Percentiles rank a stretch among this genome's conserved stretches.
Conservation (phyloP, 768 basidiomycete genomes). For the Boletus pseudopeckii region DNA sequence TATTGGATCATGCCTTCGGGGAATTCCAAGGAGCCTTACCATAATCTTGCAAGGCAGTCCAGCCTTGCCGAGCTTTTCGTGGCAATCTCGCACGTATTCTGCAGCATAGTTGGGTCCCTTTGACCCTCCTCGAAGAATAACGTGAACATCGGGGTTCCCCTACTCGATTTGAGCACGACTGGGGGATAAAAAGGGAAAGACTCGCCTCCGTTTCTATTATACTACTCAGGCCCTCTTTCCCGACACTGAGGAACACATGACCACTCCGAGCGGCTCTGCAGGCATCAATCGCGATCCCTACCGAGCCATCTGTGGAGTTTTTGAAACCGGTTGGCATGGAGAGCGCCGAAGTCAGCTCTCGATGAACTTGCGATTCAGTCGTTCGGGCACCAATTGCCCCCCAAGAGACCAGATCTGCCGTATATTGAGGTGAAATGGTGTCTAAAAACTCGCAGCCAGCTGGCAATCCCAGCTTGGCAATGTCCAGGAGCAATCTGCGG, state of each 20-base stretch:
- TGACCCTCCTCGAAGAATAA: conserved; percentile 89
- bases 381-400: conserved; percentile 94
- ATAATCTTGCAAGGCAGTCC: conserved; percentile 79
- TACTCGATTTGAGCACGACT: conserved; percentile 27
- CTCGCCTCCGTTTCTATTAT: conserved; percentile 90
- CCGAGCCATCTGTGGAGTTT: conserved; percentile 93
- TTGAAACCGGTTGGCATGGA: conserved; percentile 99
- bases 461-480: conserved; percentile 88
- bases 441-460: conserved; percentile 96
- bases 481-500: conserved; percentile 79
- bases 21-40: conserved; percentile 44
- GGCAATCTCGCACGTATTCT: conserved; percentile 74
- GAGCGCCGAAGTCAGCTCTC: conserved; percentile 82
- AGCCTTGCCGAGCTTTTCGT: conserved; percentile 74
- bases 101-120: conserved; percentile 87
- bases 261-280: conserved; percentile 88
- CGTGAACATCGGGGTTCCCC: conserved; percentile 91
- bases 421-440: conserved; percentile 79
- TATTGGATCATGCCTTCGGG: not conserved
- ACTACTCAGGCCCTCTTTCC: conserved; percentile 92
- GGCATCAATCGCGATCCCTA: conserved; percentile 91
- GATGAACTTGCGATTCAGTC: conserved; percentile 90
- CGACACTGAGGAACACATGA: conserved; percentile 95
- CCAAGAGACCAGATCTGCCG: conserved; percentile 91
- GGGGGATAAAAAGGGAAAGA: not conserved